phyloP scores from a whole-genome alignment of 1,284 basidiomycete species.

The Anthracocystis panici-leucophaei region DNA sequence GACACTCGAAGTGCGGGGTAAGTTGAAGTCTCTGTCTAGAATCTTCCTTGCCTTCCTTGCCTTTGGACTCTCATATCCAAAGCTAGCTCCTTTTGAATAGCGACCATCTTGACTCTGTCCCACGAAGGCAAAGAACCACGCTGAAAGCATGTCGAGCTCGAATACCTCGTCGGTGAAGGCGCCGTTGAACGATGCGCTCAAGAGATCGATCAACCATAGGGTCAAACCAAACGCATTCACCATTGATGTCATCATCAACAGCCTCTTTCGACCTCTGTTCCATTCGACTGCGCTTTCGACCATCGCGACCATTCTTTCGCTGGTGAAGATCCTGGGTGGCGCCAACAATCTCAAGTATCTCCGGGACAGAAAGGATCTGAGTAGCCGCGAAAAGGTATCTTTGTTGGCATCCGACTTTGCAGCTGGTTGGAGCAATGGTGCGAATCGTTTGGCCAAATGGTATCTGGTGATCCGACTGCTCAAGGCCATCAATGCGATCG shows the following conservation, averaged over 20 bases:
- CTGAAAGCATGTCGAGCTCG: conserved; percentile 19
- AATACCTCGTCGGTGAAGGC: neutral
- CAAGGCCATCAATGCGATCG: conserved; percentile 50
- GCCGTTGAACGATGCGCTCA: conserved; percentile 32
- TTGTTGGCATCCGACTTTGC: conserved; percentile 22
- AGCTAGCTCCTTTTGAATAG: neutral
- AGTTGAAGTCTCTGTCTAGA: neutral
- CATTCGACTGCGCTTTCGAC: conserved; percentile 32
- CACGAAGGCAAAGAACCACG: neutral
- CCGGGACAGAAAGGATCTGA: conserved; percentile 24
- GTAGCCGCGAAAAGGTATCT: conserved; percentile 21
- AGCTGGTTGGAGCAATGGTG: conserved; percentile 23
- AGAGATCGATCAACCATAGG: conserved; percentile 29
- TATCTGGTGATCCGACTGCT: conserved; percentile 40
- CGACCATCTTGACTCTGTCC: neutral
- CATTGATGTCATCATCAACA: conserved; percentile 31
- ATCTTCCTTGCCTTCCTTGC: neutral
- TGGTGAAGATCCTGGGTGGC: conserved; percentile 46
- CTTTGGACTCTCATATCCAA: too few relatives aligned
- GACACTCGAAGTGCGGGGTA: conserved; percentile 3
- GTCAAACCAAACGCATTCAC: conserved; percentile 35
- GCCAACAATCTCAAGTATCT: conserved; percentile 35
- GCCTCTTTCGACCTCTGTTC: conserved; percentile 37
- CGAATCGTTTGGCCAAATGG: conserved; percentile 27
- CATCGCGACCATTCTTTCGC: conserved; percentile 43